phyloP scores from a whole-genome alignment of 2,329 filamentous ascomycete species.

The Thelonectria olida region DNA sequence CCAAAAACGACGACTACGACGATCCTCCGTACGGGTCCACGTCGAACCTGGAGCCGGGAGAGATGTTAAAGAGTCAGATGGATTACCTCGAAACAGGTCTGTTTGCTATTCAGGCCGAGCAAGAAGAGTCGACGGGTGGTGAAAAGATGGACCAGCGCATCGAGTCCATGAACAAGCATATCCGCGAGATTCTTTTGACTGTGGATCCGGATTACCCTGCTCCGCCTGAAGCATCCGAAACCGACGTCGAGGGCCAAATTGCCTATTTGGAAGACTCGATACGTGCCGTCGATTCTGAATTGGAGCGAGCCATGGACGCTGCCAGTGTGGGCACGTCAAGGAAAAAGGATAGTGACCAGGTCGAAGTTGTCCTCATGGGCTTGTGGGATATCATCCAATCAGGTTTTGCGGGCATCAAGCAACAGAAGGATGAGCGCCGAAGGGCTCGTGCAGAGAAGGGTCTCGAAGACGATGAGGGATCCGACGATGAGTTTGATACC shows the following conservation, averaged over 20 bases:
- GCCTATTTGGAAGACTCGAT: constrained; percentile 72
- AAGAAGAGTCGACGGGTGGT: constrained; percentile 50
- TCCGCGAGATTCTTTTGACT: constrained; percentile 66
- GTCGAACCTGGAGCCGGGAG: constrained; percentile 52
- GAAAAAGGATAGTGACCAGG: constrained; percentile 55
- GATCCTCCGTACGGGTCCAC: constrained; percentile 49
- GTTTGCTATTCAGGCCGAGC: constrained; percentile 66
- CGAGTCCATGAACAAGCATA: constrained; percentile 69
- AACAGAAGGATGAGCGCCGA: constrained; percentile 62
- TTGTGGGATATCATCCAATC: constrained; percentile 66
- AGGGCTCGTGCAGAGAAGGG: constrained; percentile 65
- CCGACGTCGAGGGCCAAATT: constrained; percentile 72
- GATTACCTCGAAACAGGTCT: constrained; percentile 77
- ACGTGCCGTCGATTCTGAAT: constrained; percentile 55
- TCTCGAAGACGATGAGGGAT: constrained; percentile 66
- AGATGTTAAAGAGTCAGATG: constrained; percentile 65
- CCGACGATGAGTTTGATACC: constrained; percentile 65
- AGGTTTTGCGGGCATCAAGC: constrained; percentile 62
- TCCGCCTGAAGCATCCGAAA: constrained; percentile 66
- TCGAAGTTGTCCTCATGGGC: constrained; percentile 62
- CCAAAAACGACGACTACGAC: constrained; percentile 57
- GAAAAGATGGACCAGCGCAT: constrained; percentile 62
- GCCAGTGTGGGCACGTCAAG: constrained; percentile 43
- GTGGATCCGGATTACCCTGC: constrained; percentile 60
- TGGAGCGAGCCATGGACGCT: constrained; percentile 46